Conservation (phyloP, 2,329 filamentous ascomycete species). For the Aspergillus nomiae region DNA sequence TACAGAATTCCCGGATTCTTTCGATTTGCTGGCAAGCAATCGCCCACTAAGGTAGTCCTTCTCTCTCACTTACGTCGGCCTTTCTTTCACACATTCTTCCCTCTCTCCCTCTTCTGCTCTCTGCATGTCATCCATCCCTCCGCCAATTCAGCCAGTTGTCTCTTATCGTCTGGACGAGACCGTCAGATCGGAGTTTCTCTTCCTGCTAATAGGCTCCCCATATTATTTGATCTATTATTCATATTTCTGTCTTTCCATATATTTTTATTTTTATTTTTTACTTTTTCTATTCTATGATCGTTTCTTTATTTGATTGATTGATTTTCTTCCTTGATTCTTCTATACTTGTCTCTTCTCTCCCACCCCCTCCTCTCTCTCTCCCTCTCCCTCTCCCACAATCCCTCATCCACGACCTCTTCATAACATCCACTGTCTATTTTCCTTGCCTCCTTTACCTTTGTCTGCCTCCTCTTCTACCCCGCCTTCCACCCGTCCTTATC, state of each 20-base stretch:
- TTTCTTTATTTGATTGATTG: neutral
- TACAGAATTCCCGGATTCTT: neutral
- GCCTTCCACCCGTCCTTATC: slow-evolving; percentile 11
- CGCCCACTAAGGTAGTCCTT: slow-evolving; percentile 7
- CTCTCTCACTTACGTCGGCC: neutral
- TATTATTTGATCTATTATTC: slow-evolving; percentile 3
- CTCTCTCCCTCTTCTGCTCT: slow-evolving; percentile 1
- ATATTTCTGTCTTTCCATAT: slow-evolving; percentile 1
- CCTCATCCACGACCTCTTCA: neutral
- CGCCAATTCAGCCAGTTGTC: slow-evolving; percentile 19
- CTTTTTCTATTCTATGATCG: slow-evolving; percentile 2
- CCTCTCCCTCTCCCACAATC: neutral
- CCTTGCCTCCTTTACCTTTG: slow-evolving; percentile 2
- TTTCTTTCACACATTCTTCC: slow-evolving; percentile 2
- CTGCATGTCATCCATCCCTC: slow-evolving; percentile 23
- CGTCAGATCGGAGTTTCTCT: slow-evolving; percentile 17
- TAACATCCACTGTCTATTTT: neutral
- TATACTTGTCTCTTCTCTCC: neutral
- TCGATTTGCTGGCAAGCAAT: slow-evolving; percentile 18
- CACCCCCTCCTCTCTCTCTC: neutral
- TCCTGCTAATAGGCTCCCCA: slow-evolving; percentile 4
- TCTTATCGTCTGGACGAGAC: slow-evolving; percentile 10
- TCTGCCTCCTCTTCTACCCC: neutral
- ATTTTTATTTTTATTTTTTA: slow-evolving; percentile 6
- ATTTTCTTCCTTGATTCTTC: neutral